phyloP scores from a whole-genome alignment of 2,329 filamentous ascomycete species.

The Sclerotinia trifoliorum region DNA sequence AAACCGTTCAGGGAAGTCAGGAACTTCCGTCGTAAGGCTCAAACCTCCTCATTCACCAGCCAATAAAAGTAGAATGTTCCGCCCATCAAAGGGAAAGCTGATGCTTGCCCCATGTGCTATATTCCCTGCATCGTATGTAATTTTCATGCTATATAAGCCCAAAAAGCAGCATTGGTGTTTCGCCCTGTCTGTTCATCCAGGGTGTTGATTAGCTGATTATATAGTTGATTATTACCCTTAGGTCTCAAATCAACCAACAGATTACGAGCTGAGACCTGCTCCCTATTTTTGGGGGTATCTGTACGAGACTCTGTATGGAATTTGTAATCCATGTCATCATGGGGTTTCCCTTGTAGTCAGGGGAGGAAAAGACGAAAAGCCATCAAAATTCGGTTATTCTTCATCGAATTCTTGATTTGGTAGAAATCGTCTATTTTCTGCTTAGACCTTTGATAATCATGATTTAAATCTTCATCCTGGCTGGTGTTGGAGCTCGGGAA shows the following conservation, averaged over 20 bases:
- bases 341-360: slow-evolving; percentile 1
- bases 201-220: slow-evolving; percentile 5
- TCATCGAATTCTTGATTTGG: slow-evolving; percentile 18
- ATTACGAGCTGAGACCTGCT: slow-evolving; percentile 14
- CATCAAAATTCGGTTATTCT: slow-evolving; percentile 11
- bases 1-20: slow-evolving; percentile 17
- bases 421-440: slow-evolving; percentile 12
- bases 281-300: background rate
- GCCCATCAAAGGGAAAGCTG: slow-evolving; percentile 17
- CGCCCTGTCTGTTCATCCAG: slow-evolving; percentile 4
- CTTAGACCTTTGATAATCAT: background rate
- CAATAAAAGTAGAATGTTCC: background rate
- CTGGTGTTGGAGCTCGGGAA: background rate
- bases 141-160: slow-evolving; percentile 16
- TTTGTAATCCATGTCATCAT: background rate
- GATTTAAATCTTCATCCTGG: background rate
- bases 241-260: background rate
- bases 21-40: slow-evolving; percentile 22
- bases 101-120: slow-evolving; percentile 20
- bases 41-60: background rate
- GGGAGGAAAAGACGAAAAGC: background rate
- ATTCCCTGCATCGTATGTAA: slow-evolving; percentile 9
- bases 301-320: no score
- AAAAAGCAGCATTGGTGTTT: slow-evolving; percentile 18
- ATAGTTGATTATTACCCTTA: background rate